phyloP scores from a whole-genome alignment of 345 rosid species.

The Pseudoturritis turrita region DNA sequence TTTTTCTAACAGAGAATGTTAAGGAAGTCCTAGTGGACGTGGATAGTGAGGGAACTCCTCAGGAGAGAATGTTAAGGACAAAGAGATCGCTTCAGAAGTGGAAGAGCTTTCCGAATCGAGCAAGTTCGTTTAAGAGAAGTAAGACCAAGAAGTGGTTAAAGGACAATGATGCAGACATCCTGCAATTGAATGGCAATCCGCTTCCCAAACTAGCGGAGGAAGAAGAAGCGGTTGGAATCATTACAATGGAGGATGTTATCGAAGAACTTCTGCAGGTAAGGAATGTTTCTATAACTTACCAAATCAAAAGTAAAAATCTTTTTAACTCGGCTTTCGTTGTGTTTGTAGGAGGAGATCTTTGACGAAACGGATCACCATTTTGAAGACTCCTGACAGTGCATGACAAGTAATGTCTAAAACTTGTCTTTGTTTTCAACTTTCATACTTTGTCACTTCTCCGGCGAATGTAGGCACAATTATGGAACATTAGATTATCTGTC shows the following conservation, averaged over 20 bases:
- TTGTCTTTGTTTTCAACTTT: not conserved
- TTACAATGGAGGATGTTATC: conserved; percentile 99
- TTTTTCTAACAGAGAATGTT: conserved; percentile 35
- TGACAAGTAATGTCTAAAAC: not conserved
- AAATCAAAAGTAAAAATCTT: not conserved
- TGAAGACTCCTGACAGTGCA: conserved; percentile 51
- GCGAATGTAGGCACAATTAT: not conserved
- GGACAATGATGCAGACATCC: conserved; percentile 62
- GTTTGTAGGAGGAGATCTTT: conserved; percentile 80
- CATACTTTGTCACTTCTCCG: not conserved
- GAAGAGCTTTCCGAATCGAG: conserved; percentile 72
- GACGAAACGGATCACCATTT: conserved; percentile 91
- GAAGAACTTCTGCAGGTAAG: conserved; percentile 92
- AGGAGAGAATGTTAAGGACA: conserved; percentile 45
- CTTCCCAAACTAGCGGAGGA: conserved; percentile 63
- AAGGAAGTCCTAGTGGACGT: conserved; percentile 58
- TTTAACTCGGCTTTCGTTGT: not conserved
- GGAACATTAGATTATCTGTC: no score
- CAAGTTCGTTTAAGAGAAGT: conserved; percentile 34
- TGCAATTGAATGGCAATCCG: conserved; percentile 56
- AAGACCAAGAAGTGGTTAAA: conserved; percentile 79
- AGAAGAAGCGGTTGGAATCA: conserved; percentile 89
- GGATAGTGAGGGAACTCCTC: conserved; percentile 44
- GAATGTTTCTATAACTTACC: not conserved
- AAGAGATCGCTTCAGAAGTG: conserved; percentile 72